Evolutionary conservation across 2,329 filamentous ascomycete genomes (phyloP).

Genomic region (Scytalidium lignicola): DNA sequence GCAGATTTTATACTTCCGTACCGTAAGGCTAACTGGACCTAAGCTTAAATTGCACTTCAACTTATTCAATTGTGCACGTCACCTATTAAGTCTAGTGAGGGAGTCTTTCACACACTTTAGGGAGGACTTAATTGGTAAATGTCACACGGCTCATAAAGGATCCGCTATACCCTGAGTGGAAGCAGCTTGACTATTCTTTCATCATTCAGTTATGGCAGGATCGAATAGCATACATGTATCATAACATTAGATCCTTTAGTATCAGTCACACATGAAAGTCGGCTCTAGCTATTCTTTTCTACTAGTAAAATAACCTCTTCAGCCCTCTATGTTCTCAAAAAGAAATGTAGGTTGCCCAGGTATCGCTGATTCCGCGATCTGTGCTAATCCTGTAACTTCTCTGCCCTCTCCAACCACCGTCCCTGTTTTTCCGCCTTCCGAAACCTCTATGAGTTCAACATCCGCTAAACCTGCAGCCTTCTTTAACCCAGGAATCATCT

Average conservation of each 20-base stretch:
- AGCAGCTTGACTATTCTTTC: constrained; percentile 11
- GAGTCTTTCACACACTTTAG: too few relatives aligned
- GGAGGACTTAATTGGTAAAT: too few relatives aligned
- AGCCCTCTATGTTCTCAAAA: constrained; percentile 69
- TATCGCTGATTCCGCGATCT: constrained; percentile 66
- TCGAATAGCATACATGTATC: too few relatives aligned
- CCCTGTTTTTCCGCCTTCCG: constrained; percentile 64
- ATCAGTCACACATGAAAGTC: not conserved
- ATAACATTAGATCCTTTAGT: not conserved
- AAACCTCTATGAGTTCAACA: constrained; percentile 67
- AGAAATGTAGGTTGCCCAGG: constrained; percentile 78
- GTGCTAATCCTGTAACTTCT: constrained; percentile 51
- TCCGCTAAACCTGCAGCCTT: constrained; percentile 66
- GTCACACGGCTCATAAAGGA: too few relatives aligned
- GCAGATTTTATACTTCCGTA: too few relatives aligned
- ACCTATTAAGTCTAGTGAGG: too few relatives aligned
- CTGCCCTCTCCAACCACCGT: constrained; percentile 49
- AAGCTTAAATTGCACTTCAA: too few relatives aligned
- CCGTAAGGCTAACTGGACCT: too few relatives aligned
- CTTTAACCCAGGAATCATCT: constrained; percentile 77
- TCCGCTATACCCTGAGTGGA: too few relatives aligned
- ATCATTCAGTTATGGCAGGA: not conserved
- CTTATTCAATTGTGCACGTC: too few relatives aligned
- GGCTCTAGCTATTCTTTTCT: not conserved
- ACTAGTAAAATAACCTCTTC: not conserved